Evolutionary conservation across 768 basidiomycete genomes (phyloP), one percentile per base, ranked within the genome.

Genomic region (Asterophora lycoperdoides): DNA sequence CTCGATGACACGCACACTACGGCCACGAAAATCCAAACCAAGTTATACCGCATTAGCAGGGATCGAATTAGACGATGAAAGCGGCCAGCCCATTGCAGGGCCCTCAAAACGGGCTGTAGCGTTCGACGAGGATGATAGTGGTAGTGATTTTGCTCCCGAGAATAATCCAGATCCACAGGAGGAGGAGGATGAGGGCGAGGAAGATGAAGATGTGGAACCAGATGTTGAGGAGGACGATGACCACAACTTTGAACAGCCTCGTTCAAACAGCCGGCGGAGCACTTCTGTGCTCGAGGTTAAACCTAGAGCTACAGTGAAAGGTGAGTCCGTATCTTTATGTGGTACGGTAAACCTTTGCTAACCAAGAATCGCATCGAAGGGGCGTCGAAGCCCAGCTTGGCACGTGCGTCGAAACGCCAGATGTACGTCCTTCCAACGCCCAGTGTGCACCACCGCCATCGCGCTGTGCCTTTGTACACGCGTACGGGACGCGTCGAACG

Each of bases 361-460:
- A 26, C 19, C 44, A 4, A 44, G 10, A 41, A n/a, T 48, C 46
- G 20, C 52, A 56, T 29, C 33, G 40, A 53, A 39, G 42, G 44
- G 15, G 42, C 36, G 35, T 13, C 52, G 23, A 53, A 50, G 46
- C 59, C 70, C 0, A 65, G 67, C 20, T 56, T 72, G 4, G 63
- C 69, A 9, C 63, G 68, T 23, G 58, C 68, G 10, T 60, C 70
- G 1, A 74, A 72, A 53, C 70, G 78, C 14, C 76, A 83, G 60
- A 78, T 71, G 58, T 79, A 84, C 52, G 65, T 73, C 14, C 69
- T 84, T 10, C 85, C 84, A 0, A 77, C 77, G 10, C 84, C 84
- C 0, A 84, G 77, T 51, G 69, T 81, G 1, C 80, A 89, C 51
- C 88, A 90, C 61, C 75, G 88, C 41, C 88, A 91, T 59, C 71